Percentiles rank a stretch among this genome's conserved stretches.
These are phyloP conservation scores for Naematelia encephala DNA, from an alignment of 768 basidiomycete species.

Conservation along the genomic window DNA sequence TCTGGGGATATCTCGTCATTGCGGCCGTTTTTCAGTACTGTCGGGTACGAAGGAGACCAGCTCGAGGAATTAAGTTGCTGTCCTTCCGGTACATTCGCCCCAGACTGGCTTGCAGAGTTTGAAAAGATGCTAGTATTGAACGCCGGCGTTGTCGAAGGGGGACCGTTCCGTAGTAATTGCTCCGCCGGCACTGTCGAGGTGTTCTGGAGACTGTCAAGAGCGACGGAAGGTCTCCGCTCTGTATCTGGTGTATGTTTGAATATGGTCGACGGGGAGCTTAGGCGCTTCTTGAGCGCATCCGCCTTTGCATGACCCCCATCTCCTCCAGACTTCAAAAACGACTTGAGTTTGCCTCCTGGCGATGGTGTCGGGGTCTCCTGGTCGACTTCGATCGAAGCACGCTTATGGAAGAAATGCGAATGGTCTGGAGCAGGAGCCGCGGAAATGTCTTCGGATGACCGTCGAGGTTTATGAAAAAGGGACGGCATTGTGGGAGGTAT, in stretches of 20 bases:
- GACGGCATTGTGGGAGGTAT: conserved; percentile 28
- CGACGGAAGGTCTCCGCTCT: background rate
- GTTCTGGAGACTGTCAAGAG: background rate
- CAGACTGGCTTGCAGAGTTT: background rate
- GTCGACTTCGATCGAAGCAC: conserved; percentile 13
- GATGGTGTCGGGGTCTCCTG: background rate
- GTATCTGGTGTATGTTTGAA: background rate
- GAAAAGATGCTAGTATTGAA: background rate
- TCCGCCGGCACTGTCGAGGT: no score
- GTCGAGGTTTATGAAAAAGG: conserved; percentile 27
- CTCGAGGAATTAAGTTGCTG: conserved; percentile 3
- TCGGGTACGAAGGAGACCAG: conserved; percentile 37
- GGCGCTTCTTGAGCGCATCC: conserved; percentile 6
- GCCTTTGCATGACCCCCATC: background rate
- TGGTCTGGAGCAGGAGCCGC: conserved; percentile 1
- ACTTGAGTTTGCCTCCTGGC: conserved; percentile 24
- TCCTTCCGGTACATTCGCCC: no score
- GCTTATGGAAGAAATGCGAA: conserved; percentile 10
- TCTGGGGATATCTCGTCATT: conserved; percentile 38
- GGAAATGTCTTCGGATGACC: conserved; percentile 21
- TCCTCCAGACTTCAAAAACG: conserved; percentile 15
- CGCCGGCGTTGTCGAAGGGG: background rate
- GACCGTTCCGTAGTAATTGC: background rate
- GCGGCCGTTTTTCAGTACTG: conserved; percentile 26
- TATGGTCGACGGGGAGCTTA: conserved; percentile 3